Evolutionary conservation across 2,329 filamentous ascomycete species (phyloP).

Genomic region (Trichoderma sp.): DNA sequence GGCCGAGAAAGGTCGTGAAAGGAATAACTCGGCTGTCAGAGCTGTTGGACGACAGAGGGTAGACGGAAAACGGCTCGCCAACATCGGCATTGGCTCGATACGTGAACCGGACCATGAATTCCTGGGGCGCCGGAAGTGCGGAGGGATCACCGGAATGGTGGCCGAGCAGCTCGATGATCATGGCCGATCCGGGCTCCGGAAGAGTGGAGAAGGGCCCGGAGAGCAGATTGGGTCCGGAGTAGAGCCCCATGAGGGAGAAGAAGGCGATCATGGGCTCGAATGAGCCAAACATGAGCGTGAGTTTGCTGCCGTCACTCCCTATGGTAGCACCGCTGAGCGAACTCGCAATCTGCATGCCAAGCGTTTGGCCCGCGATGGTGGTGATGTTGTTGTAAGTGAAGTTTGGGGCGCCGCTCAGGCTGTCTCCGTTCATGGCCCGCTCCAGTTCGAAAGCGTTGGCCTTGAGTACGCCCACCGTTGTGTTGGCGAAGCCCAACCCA

Average conservation of each 20-base stretch:
- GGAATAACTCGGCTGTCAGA: constrained; percentile 41
- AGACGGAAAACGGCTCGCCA: constrained; percentile 40
- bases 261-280: constrained; percentile 59
- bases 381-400: constrained; percentile 44
- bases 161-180: constrained; percentile 69
- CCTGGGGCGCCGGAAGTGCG: constrained; percentile 37
- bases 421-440: constrained; percentile 56
- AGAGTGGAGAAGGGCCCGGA: constrained; percentile 43
- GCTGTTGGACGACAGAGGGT: constrained; percentile 47
- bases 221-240: constrained; percentile 54
- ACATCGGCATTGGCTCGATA: constrained; percentile 54
- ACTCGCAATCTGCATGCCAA: constrained; percentile 50
- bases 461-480: constrained; percentile 51
- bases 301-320: constrained; percentile 47
- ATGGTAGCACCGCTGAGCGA: constrained; percentile 50
- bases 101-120: constrained; percentile 58
- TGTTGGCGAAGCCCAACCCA: constrained; percentile 42
- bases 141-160: constrained; percentile 31
- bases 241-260: constrained; percentile 53
- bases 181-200: constrained; percentile 71
- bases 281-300: constrained; percentile 58
- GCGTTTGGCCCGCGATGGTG: constrained; percentile 56
- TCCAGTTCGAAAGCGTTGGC: constrained; percentile 70
- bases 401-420: constrained; percentile 50
- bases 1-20: constrained; percentile 44